These are phyloP conservation scores for Boletus rex-veris DNA, from an alignment of 768 basidiomycete species.

Conservation along the genomic window DNA sequence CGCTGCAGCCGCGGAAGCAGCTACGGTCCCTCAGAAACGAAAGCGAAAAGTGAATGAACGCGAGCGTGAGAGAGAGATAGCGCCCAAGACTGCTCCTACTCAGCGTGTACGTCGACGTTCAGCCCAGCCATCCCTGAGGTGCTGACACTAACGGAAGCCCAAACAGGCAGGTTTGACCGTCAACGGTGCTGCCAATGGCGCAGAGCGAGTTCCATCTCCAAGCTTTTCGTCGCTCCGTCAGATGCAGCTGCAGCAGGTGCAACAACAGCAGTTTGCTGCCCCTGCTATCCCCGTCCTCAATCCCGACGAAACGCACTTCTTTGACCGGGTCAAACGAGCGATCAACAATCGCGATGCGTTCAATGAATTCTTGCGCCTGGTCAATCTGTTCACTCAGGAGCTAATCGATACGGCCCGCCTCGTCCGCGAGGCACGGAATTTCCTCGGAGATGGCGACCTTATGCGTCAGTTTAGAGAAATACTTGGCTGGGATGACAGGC, in stretches of 20 bases:
- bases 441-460: conserved; percentile 73
- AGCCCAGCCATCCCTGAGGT: background rate
- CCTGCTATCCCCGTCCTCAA: conserved; percentile 17
- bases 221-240: conserved; percentile 21
- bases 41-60: conserved; percentile 58
- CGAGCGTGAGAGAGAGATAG: conserved; percentile 35
- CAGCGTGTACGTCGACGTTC: conserved; percentile 24
- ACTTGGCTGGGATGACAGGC: conserved; percentile 80
- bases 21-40: conserved; percentile 60
- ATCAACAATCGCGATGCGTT: conserved; percentile 74
- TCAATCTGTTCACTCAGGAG: conserved; percentile 93
- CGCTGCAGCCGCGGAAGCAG: conserved; percentile 34
- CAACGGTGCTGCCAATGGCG: conserved; percentile 17
- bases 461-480: conserved; percentile 81
- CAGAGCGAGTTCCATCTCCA: conserved; percentile 25
- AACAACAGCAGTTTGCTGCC: conserved; percentile 18
- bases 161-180: conserved; percentile 21
- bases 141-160: conserved; percentile 12
- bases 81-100: conserved; percentile 19
- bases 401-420: conserved; percentile 85
- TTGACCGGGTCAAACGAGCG: conserved; percentile 80
- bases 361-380: conserved; percentile 92
- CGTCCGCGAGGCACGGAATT: conserved; percentile 75
- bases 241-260: conserved; percentile 22
- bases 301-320: conserved; percentile 75